Evolutionary conservation across 164 flowering plant genomes (phyloP), one percentile per base, ranked within the genome.

Genomic region (Umbellularia californica): DNA sequence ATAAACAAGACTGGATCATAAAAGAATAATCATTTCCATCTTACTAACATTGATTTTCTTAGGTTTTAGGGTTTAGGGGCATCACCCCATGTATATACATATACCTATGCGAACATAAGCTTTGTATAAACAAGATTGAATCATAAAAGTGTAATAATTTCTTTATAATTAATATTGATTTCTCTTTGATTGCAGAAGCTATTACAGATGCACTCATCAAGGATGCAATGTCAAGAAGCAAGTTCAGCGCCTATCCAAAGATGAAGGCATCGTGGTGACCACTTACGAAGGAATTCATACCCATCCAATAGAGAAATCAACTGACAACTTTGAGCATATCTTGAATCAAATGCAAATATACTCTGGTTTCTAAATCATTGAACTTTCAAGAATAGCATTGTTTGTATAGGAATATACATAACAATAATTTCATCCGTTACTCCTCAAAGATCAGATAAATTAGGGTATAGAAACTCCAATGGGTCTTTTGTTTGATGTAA

Each of bases 201-300:
- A 91, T 73, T 90, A 90, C 62, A 65, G 86, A 35, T 91, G 96
- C 60, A 88, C 93, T 2, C 82, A 86, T 69, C 82, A 84, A 82
- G 89, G 89, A 3, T 91, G 96, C 87, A 85, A 85, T 69, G 96
- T 91, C 64, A 91, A 91, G 86, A 91, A 91, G 82, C 96, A 91
- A 87, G 90, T 91, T 3, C 91, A 90, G 35, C 79, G 93, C 0
- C 79, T 84, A 12, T 82, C 89, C 0, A 86, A 84, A 72, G 95
- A 91, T 70, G 92, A 89, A 78, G 85, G 84, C 19, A 71, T 89
- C 25, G 95, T 90, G 63, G 90, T 88, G 73, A 89, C 95, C 0
- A 90, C 95, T 24, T 90, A 90, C 30, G 95, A 90, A 74, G 95
- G 92, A 12, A 80, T 86, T 69, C 95, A 90, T 74, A 69, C 84